phyloP scores from a whole-genome alignment of 768 basidiomycete genomes.

The Russula virescens region DNA sequence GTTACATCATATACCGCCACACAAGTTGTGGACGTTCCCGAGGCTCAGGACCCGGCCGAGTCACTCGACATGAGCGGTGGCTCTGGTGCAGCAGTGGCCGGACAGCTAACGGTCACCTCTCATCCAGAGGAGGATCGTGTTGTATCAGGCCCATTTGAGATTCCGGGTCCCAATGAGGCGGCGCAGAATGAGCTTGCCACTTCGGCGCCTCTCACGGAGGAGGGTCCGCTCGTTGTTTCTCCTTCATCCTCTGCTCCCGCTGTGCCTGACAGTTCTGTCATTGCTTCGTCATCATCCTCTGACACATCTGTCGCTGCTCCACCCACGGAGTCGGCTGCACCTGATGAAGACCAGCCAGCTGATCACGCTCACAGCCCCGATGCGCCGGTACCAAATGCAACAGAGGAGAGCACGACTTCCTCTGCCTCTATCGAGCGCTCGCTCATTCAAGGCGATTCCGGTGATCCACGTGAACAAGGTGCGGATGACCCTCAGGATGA shows the following conservation, averaged over 20 bases:
- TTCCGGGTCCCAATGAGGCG: slow-evolving; percentile 6
- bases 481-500: slow-evolving; percentile 19
- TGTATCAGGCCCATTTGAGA: slow-evolving; percentile 13
- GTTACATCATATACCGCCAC: slow-evolving; percentile 15
- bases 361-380: slow-evolving; percentile 25
- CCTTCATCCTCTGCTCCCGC: slow-evolving; percentile 22
- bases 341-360: slow-evolving; percentile 24
- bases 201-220: slow-evolving; percentile 17
- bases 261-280: slow-evolving; percentile 20
- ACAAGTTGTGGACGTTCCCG: slow-evolving; percentile 17
- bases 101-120: slow-evolving; percentile 6
- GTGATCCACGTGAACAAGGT: slow-evolving; percentile 3
- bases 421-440: slow-evolving; percentile 16
- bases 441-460: slow-evolving; percentile 14
- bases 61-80: slow-evolving; percentile 13
- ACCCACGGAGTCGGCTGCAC: slow-evolving; percentile 19
- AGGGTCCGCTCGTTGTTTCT: slow-evolving; percentile 18
- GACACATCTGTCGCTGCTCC: slow-evolving; percentile 23
- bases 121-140: slow-evolving; percentile 16
- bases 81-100: slow-evolving; percentile 9
- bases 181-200: slow-evolving; percentile 11
- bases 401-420: slow-evolving; percentile 20
- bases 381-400: slow-evolving; percentile 12
- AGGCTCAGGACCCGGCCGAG: slow-evolving; percentile 8
- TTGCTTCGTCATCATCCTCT: slow-evolving; percentile 22